Evolutionary conservation across 805 yeast species (phyloP).

Genomic region (Hermanozyma aechmeae): DNA sequence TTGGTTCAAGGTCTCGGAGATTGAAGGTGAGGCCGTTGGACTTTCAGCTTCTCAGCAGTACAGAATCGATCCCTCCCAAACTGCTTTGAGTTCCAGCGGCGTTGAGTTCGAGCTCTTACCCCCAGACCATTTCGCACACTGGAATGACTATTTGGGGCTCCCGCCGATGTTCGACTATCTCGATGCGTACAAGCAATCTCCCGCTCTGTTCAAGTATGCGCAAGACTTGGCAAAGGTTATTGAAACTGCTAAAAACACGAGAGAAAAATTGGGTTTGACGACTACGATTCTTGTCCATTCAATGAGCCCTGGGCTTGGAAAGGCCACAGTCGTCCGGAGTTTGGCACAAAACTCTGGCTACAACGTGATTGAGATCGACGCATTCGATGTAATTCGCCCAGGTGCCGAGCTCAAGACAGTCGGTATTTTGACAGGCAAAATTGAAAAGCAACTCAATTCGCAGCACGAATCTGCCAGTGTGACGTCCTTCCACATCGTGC

Average conservation of each 20-base stretch:
- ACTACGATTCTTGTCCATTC: conserved; percentile 65
- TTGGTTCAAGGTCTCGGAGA: conserved; percentile 70
- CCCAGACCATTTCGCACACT: conserved; percentile 23
- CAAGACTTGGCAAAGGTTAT: conserved; percentile 44
- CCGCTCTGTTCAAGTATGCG: conserved; percentile 38
- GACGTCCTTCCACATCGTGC: conserved; percentile 34
- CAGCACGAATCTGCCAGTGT: conserved; percentile 29
- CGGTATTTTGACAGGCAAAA: conserved; percentile 67
- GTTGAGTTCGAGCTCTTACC: conserved; percentile 33
- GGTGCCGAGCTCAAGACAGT: conserved; percentile 73
- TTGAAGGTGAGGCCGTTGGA: conserved; percentile 23
- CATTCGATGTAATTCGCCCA: conserved; percentile 53
- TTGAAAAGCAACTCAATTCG: conserved; percentile 40
- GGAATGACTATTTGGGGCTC: conserved; percentile 40
- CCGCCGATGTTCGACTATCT: conserved; percentile 31
- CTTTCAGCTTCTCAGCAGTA: conserved; percentile 28
- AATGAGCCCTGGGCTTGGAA: conserved; percentile 70
- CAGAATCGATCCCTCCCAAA: conserved; percentile 56
- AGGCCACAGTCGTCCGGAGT: conserved; percentile 51
- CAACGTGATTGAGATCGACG: conserved; percentile 60
- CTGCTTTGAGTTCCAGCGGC: conserved; percentile 66
- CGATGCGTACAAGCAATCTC: conserved; percentile 7
- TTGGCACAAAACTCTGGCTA: conserved; percentile 52
- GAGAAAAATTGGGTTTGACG: conserved; percentile 30
- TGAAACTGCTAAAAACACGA: conserved; percentile 35